Evolutionary conservation across 768 basidiomycete genomes (phyloP).

Genomic region (Kwoniella sp.): DNA sequence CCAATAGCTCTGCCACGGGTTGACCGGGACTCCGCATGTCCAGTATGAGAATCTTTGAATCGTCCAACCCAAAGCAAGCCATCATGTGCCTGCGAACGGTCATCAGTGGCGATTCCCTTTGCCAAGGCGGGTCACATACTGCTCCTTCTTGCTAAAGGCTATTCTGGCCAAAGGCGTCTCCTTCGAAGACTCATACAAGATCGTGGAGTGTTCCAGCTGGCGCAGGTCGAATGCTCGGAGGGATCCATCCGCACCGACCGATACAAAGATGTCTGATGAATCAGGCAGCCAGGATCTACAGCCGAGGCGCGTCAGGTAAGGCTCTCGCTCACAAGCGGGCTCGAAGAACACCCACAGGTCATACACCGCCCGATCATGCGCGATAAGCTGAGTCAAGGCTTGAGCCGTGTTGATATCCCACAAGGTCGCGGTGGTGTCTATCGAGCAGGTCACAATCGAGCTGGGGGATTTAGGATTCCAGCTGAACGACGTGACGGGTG

Average conservation of each 20-base stretch:
- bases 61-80: conserved; percentile 95
- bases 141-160: conserved; percentile 53
- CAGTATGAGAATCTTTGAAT: conserved; percentile 79
- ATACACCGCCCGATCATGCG: conserved; percentile 68
- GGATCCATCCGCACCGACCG: conserved; percentile 94
- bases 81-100: conserved; percentile 70
- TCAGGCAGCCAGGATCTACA: conserved; percentile 97
- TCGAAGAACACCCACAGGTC: conserved; percentile 26
- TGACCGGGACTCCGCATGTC: conserved; percentile 96
- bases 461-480: conserved; percentile 93
- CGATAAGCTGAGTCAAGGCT: conserved; percentile 94
- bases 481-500: conserved; percentile 92
- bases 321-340: neutral
- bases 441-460: conserved; percentile 91
- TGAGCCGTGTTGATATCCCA: conserved; percentile 95
- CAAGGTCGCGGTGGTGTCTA: conserved; percentile 97
- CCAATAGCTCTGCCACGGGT: conserved; percentile 85
- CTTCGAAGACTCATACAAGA: conserved; percentile 72
- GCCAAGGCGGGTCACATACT: conserved; percentile 24
- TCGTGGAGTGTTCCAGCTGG: conserved; percentile 94
- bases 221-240: conserved; percentile 94
- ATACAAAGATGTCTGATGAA: conserved; percentile 94
- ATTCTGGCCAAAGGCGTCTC: conserved; percentile 47
- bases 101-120: neutral
- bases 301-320: neutral